Conservation (phyloP, 805 yeast genomes). For the Spathaspora hagerdaliae region DNA sequence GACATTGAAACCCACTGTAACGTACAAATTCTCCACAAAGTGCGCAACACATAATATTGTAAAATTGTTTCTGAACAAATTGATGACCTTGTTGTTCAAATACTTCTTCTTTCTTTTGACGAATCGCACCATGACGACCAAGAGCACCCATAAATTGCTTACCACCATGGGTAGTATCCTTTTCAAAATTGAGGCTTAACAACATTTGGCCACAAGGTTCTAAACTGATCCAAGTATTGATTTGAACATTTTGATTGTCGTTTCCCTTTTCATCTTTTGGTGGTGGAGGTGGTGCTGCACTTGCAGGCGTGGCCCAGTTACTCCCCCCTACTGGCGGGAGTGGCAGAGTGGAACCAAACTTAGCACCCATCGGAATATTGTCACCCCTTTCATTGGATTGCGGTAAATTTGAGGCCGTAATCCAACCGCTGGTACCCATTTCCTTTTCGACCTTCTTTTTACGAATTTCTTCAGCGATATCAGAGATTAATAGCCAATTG, state of each 20-base stretch:
- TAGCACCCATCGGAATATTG: neutral
- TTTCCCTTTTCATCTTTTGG: neutral
- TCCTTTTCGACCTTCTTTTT: conserved; percentile 80
- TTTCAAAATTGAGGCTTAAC: conserved; percentile 74
- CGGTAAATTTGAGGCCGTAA: conserved; percentile 63
- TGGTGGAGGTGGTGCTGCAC: conserved; percentile 3
- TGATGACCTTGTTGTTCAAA: conserved; percentile 96
- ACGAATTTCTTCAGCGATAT: conserved; percentile 91
- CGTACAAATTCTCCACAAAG: conserved; percentile 93
- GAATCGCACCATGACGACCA: conserved; percentile 95
- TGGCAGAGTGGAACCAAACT: neutral
- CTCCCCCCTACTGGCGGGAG: neutral
- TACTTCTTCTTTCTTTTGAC: conserved; percentile 86
- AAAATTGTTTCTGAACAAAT: conserved; percentile 91
- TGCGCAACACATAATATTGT: conserved; percentile 96
- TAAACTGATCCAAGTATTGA: conserved; percentile 82
- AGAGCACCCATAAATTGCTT: conserved; percentile 41
- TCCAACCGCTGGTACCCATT: conserved; percentile 77
- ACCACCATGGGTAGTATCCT: conserved; percentile 38
- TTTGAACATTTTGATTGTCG: conserved; percentile 32
- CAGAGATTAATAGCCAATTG: conserved; percentile 86
- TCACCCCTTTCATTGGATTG: conserved; percentile 5
- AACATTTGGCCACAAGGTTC: conserved; percentile 94
- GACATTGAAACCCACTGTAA: conserved; percentile 82
- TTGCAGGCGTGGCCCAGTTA: neutral